These are phyloP conservation scores for Vickermania ingenoplastis DNA, from an alignment of 208 protist species.

Conservation along the genomic window DNA sequence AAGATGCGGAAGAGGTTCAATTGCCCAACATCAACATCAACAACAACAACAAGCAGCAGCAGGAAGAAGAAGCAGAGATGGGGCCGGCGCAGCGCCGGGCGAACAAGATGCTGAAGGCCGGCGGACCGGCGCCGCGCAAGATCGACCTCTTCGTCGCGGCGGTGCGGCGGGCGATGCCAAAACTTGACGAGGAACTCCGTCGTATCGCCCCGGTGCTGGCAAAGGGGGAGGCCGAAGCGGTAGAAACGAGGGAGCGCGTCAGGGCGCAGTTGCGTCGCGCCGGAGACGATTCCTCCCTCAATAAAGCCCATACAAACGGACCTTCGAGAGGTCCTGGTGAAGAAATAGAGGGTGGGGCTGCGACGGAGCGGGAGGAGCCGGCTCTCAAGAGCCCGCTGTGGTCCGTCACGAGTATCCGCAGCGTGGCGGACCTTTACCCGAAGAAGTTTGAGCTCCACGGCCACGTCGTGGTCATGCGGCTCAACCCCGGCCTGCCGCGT, in stretches of 20 bases:
- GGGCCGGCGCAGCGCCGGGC: not conserved
- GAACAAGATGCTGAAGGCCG: not conserved
- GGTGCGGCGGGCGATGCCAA: conserved; percentile 7
- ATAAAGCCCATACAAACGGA: too few relatives aligned
- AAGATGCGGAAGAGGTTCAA: too few relatives aligned
- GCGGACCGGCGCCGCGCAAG: conserved; percentile 24
- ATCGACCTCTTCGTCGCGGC: conserved; percentile 38
- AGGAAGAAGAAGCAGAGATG: conserved; percentile 4
- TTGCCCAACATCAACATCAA: not conserved
- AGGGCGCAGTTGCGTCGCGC: too few relatives aligned
- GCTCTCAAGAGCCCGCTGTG: conserved; percentile 4
- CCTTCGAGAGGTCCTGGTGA: too few relatives aligned
- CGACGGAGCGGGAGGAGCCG: not conserved
- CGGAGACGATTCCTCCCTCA: too few relatives aligned
- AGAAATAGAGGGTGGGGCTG: not conserved
- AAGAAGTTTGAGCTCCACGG: conserved; percentile 72
- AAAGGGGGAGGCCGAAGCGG: not conserved
- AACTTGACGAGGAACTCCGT: not conserved
- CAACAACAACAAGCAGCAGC: not conserved
- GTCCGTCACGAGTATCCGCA: conserved; percentile 6
- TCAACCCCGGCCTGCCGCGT: conserved; percentile 36
- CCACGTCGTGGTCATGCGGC: conserved; percentile 71
- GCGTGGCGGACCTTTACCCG: conserved; percentile 34
- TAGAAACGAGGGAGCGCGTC: not conserved
- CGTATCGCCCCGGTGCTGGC: not conserved